Evolutionary conservation across 805 yeast species (phyloP), one percentile per base, ranked within the genome.

Genomic region (Gaillardinia entomophila): DNA sequence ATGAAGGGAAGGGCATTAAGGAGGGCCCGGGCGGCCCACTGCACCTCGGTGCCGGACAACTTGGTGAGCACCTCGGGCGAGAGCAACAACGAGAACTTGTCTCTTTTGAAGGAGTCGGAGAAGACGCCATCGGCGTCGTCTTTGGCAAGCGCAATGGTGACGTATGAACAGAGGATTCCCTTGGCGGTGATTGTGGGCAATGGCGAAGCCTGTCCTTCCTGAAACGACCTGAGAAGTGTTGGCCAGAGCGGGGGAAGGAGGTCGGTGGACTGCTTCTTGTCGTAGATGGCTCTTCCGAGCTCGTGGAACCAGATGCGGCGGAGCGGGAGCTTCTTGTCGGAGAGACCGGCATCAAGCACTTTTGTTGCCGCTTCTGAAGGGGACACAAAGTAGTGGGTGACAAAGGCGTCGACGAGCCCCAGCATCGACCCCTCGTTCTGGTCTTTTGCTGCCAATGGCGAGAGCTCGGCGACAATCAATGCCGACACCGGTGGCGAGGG

Each of bases 261-360:
- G 11, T 17, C 19, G 12, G 10, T 25, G 16, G 33, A 14, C 20
- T 17, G 22, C 12, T 28, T 38, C 3, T 26, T 35, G 8, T 27
- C 24, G 19, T 48, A 32, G 2, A 68, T 31, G 4, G 51, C 42
- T 1, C 51, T 42, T 4, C 76, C 79, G 12, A 82, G 48, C 23
- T 73, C 55, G 24, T 66, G 48, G 34, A 71, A 68, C 97, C 97
- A 90, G 14, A 75, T 58, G 47, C 75, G 76, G 43, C 82, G 73
- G 16, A 84, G 55, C 20, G 72, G 72, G 10, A 70, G 55, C 42
- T 83, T 84, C 45, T 82, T 70, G 24, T 84, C 89, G 11, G 57
- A 51, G 11, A 87, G 58, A 1, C 96, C 96, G 12, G 65, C 56
- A n/a, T 55, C 57, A 20, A 84, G 51, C 28, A 48, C 40, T 34